Evolutionary conservation across 164 flowering plant species (phyloP), one percentile per base, ranked within the genome.

Genomic region (Euptelea pleiosperma): DNA sequence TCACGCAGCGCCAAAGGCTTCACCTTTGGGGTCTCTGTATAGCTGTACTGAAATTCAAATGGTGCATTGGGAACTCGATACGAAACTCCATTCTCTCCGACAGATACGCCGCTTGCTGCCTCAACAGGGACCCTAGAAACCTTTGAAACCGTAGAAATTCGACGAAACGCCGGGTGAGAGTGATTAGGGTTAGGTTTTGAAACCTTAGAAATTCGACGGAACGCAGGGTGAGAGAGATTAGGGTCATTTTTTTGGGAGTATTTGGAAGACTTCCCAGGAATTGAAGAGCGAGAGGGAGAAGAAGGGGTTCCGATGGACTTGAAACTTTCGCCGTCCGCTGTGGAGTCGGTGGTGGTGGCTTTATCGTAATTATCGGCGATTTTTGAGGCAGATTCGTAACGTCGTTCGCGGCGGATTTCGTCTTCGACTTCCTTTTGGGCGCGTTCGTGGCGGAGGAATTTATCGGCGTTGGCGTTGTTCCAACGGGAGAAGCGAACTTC

Each of bases 401-500:
- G 88, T 55, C 82, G 79, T 15, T 65, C 44, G 30, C 75, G 75
- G 65, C 87, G 94, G 63, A 86, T 69, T 10, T 89, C 84, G 67
- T 77, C 89, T 68, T 91, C 96, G 57, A 86, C 79, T 62, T 87
- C 80, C 25, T 91, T 46, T 61, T 74, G 87, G 22, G 69, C 58
- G 58, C 86, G 82, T 15, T 70, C 62, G 1, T 63, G 80, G 37
- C 61, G 65, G 61, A 62, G 42, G 82, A 79, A 81, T 53, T 69
- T 60, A 63, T 79, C 76, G 51, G 89, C 92, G 78, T 83, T 82
- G 69, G 95, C 86, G 84, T 89, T 87, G 82, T 84, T 79, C 98
- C 98, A 92, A 18, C 95, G 83, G 5, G 98, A 76, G 73, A 87
- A 85, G 6, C 83, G 84, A 57, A 87, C 29, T 63, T 79, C 87